Evolutionary conservation across 1,139 yeast species (phyloP), one percentile per base, ranked within the genome.

Genomic region (Debaryomycetaceae sp.): DNA sequence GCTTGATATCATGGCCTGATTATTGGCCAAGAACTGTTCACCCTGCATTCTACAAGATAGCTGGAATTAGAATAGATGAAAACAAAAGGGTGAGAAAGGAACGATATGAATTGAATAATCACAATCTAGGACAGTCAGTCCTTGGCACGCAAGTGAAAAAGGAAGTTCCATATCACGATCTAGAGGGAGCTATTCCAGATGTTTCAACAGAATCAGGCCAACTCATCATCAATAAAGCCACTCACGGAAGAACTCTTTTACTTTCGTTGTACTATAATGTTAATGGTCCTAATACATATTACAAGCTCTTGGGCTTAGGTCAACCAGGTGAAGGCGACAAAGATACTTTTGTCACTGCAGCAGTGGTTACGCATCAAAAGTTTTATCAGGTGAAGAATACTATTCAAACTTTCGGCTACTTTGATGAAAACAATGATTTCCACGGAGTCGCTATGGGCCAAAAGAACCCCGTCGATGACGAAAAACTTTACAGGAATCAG

Each of bases 1-100:
- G 93, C 1, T 72, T 85, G 65, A 76, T 87, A 5, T 67, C 85
- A 27, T 87, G 95, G 91, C 93, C 95, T 5, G 95, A 87, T 62
- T 87, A 80, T 59, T 87, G 95, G 95, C 74, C 77, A 53, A 72
- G 95, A 52, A 78, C 88, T 0, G 82, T 86, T 1, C 76, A 85
- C 5, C 95, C 95, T 5, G 65, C 64, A 34, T 87, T 72, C 58
- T 87, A 84, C 60, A 78, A 81, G 9, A 76, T 87, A 47, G 87
- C 89, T 1, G 84, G 76, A 5, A 63, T 78, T 5, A 56, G 51
- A 22, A 65, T 66, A 2, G 57, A 65, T 47, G 65, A 39, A 13
- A 24, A 37, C 5, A 58, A 57, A 40, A 51, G 70, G 43, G 58
- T 56, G 1, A 53, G 71, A 44, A 54, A 47, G 42, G 55, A 56